Evolutionary conservation across 352 stramenopile species (phyloP), one percentile per base, ranked within the genome.

Genomic region (Pythium oligandrum): DNA sequence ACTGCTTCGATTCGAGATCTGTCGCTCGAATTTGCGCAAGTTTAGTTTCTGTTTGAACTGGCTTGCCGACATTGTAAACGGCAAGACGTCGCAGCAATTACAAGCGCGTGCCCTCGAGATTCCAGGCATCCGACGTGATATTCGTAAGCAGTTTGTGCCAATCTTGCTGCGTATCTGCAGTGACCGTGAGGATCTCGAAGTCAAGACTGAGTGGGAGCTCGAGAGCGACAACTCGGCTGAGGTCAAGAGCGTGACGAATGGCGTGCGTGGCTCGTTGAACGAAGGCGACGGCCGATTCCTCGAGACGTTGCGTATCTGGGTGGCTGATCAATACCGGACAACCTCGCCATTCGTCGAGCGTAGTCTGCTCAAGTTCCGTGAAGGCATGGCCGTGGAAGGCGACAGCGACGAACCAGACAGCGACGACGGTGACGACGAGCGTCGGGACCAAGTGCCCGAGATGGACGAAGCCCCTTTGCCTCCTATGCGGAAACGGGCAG

Each of bases 1-100:
- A 64, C 70, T 93, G 26, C 69, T 93, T 59, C 83, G 83, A 26
- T 93, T 90, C 53, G 83, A 93, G 61, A 93, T 93, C 48, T 93
- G 83, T 40, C 77, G 79, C 45, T 87, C 75, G n/a, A 93, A 90
- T 40, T 51, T 93, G 54, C 83, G 83, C 61, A 93, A 93, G 60
- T 93, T 90, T 48, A 88, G 65, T 40, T 93, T 93, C 49, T 88
- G 79, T 32, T 69, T 90, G 54, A 88, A 91, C 51, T 93, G 83
- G 83, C 61, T 93, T 32, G 80, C 79, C 40, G 83, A 93, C 53
- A 88, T 93, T 44, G 60, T 93, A 46, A 86, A 83, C 54, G 83
- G 83, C 57, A 89, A 89, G 63, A 75, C 65, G 12, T 90, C 78
- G 2, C 68, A 70, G 38, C 79, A 93, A 39, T 56, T 93, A 12